A percentile compares a stretch with the other conserved stretches of the same genome.
phyloP scores from a whole-genome alignment of 805 yeast species.

The Metschnikowia colocasiae region DNA sequence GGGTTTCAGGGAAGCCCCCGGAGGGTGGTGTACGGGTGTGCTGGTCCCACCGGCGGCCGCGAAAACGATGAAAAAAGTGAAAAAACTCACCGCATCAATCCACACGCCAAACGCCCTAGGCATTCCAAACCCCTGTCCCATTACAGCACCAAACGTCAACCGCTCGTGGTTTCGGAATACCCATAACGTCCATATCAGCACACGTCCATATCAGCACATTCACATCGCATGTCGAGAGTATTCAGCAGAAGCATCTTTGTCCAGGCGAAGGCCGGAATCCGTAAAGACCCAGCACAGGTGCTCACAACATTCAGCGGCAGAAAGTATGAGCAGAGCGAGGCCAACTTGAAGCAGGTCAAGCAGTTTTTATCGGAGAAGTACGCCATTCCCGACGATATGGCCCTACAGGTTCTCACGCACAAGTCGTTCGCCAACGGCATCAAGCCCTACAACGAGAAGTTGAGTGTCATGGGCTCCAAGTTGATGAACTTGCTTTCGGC shows the following conservation, averaged over 20 bases:
- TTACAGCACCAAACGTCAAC: background rate
- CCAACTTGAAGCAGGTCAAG: constrained; percentile 49
- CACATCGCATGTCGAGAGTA: constrained; percentile 6
- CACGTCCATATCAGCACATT: too few species aligned
- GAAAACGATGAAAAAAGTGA: background rate
- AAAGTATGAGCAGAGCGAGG: constrained; percentile 49
- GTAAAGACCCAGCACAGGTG: constrained; percentile 62
- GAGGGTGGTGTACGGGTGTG: constrained; percentile 1
- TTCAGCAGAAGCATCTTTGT: constrained; percentile 32
- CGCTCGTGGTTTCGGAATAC: background rate
- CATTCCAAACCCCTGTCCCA: background rate
- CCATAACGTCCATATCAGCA: too few species aligned
- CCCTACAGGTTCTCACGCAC: constrained; percentile 84
- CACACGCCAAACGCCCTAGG: background rate
- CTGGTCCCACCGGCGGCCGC: background rate
- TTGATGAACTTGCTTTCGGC: constrained; percentile 50
- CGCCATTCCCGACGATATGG: constrained; percentile 54
- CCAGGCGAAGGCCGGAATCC: constrained; percentile 64
- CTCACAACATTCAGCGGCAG: constrained; percentile 31
- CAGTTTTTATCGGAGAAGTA: constrained; percentile 46
- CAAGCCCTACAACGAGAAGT: constrained; percentile 84
- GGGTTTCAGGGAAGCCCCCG: too few species aligned
- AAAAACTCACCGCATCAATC: constrained; percentile 1
- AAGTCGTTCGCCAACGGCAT: constrained; percentile 92
- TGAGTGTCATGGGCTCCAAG: constrained; percentile 68